Conservation (phyloP, 192 early-diverging fungal species). For the Gamsiella multidivaricata region DNA sequence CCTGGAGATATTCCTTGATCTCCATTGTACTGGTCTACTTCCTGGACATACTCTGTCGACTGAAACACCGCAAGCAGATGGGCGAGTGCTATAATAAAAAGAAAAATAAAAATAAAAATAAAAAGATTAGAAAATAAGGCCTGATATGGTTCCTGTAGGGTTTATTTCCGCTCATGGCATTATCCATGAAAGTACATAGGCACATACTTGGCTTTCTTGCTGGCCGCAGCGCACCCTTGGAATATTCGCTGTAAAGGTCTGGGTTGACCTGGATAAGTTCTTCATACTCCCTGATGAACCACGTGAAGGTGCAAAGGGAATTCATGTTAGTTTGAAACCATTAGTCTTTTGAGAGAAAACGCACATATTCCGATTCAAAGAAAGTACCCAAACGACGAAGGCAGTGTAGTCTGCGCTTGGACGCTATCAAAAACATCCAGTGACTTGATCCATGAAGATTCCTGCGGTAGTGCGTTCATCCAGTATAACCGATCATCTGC, state of each 20-base stretch:
- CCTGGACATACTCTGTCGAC: neutral
- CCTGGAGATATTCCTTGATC: neutral
- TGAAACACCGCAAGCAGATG: neutral
- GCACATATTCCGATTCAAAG: too few relatives aligned
- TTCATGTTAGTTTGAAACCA: neutral
- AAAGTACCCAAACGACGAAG: slow-evolving; percentile 17
- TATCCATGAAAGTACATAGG: too few relatives aligned
- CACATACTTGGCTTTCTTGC: slow-evolving; percentile 1
- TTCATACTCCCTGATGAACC: slow-evolving; percentile 35
- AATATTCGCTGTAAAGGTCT: slow-evolving; percentile 31
- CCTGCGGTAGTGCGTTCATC: slow-evolving; percentile 27
- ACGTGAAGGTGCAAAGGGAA: neutral
- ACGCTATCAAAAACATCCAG: slow-evolving; percentile 25
- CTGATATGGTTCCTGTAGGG: too few relatives aligned
- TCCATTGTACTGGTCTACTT: neutral
- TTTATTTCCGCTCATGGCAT: too few relatives aligned
- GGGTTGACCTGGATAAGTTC: slow-evolving; percentile 44
- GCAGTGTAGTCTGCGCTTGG: slow-evolving; percentile 18
- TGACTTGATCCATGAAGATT: slow-evolving; percentile 3
- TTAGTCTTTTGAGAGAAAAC: too few relatives aligned
- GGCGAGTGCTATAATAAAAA: slow-evolving; percentile 2
- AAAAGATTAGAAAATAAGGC: neutral
- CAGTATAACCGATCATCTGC: slow-evolving; percentile 1
- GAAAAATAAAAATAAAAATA: neutral
- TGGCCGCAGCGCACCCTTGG: slow-evolving; percentile 1